phyloP scores from a whole-genome alignment of 2,329 filamentous ascomycete species.

The Pseudogymnoascus sp. region DNA sequence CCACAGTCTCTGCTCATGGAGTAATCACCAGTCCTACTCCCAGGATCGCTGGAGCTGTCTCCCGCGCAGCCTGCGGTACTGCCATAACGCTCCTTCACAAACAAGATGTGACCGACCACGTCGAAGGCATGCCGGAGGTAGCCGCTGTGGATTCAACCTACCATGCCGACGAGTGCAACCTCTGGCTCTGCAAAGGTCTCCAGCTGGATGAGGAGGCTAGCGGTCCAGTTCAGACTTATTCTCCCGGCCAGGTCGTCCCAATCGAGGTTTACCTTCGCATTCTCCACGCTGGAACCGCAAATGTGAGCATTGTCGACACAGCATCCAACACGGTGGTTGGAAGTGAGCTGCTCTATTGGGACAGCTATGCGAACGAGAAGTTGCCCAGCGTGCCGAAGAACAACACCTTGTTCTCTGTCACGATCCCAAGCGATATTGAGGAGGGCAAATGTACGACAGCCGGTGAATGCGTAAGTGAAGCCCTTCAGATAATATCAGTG shows the following conservation, averaged over 20 bases:
- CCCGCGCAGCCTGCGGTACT: conserved; percentile 37
- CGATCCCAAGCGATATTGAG: conserved; percentile 41
- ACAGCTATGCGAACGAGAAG: conserved; percentile 41
- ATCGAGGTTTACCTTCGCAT: conserved; percentile 37
- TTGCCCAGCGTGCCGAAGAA: conserved; percentile 34
- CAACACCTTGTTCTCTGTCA: conserved; percentile 44
- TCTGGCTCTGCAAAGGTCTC: conserved; percentile 42
- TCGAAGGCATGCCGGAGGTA: conserved; percentile 30
- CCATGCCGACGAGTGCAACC: conserved; percentile 28
- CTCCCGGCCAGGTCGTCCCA: conserved; percentile 36
- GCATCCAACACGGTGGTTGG: conserved; percentile 42
- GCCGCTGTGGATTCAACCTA: conserved; percentile 28
- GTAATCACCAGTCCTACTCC: conserved; percentile 35
- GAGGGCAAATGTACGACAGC: conserved; percentile 32
- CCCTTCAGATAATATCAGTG: background rate
- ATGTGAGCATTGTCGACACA: conserved; percentile 46
- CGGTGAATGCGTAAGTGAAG: conserved; percentile 21
- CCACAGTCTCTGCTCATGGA: conserved; percentile 36
- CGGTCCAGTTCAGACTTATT: conserved; percentile 33
- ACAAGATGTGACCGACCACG: conserved; percentile 26
- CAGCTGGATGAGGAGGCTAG: conserved; percentile 37
- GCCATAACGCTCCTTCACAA: conserved; percentile 31
- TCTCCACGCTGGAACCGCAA: conserved; percentile 46
- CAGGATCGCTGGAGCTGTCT: conserved; percentile 37
- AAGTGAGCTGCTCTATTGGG: conserved; percentile 38